Base-by-base conservation (phyloP, 257 asterid species). In the Eucommia ulmoides region DNA sequence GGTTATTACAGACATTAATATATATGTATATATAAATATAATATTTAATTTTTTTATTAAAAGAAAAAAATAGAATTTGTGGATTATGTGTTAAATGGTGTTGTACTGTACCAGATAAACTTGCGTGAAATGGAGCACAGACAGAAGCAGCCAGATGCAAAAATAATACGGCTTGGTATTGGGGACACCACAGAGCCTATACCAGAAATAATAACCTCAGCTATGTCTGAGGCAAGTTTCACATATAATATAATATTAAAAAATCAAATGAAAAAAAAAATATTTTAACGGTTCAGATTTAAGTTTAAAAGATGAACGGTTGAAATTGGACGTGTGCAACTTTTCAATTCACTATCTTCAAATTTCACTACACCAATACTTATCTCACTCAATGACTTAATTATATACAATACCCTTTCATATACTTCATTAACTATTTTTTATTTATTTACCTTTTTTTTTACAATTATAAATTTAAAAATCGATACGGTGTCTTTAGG, bases 91-190 rank as follows among this genome's bases (percentile, higher is more conserved):
- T n/a, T n/a, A n/a, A n/a, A n/a, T n/a, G n/a, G n/a, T n/a, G n/a
- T n/a, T n/a, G n/a, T n/a, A n/a, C n/a, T n/a, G n/a, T n/a, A 42
- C 20, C 48, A 42, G 48, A 42, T 42, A 42, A 16, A 5, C 10
- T 15, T 16, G 20, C 48, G 48, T 42, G 48, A 42, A 16, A 16
- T 42, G n/a, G 48, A 42, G 19, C 48, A 42, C 20, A 42, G 1
- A 4, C 48, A n/a, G 48, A 42, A 42, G 20, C 3, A 42, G 3
- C 48, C 48, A 16, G 20, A 18, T 16, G 48, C 19, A 16, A 42
- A 42, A 10, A 42, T 42, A 42, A 42, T 42, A 42, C n/a, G 20
- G 19, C 48, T 42, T 16, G 48, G 48, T 16, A 42, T 42, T 42
- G 48, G 48, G 4, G 48, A 42, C 20, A 42, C 48, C 0, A 42